Evolutionary conservation across 2,329 filamentous ascomycete species (phyloP), one percentile per base, ranked within the genome.

Genomic region (Ophiostoma sp.): DNA sequence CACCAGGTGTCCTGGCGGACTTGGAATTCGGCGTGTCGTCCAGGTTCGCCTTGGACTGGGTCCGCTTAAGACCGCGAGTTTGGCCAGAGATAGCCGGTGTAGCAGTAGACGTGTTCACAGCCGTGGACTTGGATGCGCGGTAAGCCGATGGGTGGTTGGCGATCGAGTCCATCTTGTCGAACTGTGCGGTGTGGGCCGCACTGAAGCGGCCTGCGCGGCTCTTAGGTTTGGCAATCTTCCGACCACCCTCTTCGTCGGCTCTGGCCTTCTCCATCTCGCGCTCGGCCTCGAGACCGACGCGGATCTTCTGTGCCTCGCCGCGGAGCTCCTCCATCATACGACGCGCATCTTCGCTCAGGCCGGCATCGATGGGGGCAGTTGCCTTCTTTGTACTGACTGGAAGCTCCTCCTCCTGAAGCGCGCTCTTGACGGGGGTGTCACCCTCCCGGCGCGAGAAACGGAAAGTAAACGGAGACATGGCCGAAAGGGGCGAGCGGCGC

Each of bases 101-200:
- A 11, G 69, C 42, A n/a, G 69, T 11, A 1, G 52, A 47, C 0
- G 69, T 14, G 0, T n/a, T n/a, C 6, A 44, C 7, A 5, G 64
- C 18, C 6, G 64, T 58, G 27, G 78, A 78, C 8, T 83, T 82
- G 70, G 85, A 82, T 36, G 84, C 84, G 71, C 91, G 84, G 80
- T 89, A 95, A 16, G 89, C 86, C 11, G 93, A 96, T 8, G 92
- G 84, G 76, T 97, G 93, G 71, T 89, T 89, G 60, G 87, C 91
- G 75, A 98, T 97, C 1, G 93, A 97, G 76, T 97, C 93, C 94
- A 98, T 97, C 82, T 96, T 98, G 79, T 92, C 92, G 80, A 98
- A 97, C 75, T 94, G 86, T 65, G 89, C 87, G 85, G 91, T 90
- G 76, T 98, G 94, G 49, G 86, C 88, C 71, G 92, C 89, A 76